Percentiles rank a stretch among this genome's conserved stretches.
Conservation (phyloP, 2,329 filamentous ascomycete genomes). For the Sporothrix pseudoabietina region DNA sequence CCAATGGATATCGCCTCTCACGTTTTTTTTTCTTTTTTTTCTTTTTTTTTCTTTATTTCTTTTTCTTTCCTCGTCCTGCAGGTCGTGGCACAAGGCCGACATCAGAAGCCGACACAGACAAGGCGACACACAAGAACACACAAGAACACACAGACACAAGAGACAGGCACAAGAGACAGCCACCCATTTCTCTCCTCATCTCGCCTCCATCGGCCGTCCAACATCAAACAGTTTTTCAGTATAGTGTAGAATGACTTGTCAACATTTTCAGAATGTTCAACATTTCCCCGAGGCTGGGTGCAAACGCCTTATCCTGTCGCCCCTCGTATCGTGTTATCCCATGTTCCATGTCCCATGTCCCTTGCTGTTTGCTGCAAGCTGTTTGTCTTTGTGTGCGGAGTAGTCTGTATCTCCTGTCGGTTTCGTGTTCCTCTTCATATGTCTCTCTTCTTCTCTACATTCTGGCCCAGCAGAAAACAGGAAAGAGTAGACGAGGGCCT, state of each 20-base stretch:
- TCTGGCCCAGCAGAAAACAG: background rate
- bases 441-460: background rate
- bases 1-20: conserved; percentile 22
- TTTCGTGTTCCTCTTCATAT: background rate
- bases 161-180: background rate
- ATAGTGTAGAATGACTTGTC: background rate
- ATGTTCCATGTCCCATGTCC: background rate
- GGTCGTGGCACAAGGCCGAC: conserved; percentile 12
- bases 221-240: background rate
- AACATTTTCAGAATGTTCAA: background rate
- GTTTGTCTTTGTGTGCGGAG: background rate
- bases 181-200: background rate
- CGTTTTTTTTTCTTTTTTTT: background rate
- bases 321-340: conserved; percentile 1
- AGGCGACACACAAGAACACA: no score
- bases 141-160: background rate
- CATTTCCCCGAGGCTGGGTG: background rate
- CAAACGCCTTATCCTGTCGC: background rate
- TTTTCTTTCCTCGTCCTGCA: background rate
- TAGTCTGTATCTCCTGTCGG: background rate
- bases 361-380: background rate
- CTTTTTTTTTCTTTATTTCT: no score
- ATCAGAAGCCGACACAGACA: background rate
- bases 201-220: conserved; percentile 6
- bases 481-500: conserved; percentile 16